Conservation (phyloP, 805 yeast species). For the Saccharomycodes ludwigii region DNA sequence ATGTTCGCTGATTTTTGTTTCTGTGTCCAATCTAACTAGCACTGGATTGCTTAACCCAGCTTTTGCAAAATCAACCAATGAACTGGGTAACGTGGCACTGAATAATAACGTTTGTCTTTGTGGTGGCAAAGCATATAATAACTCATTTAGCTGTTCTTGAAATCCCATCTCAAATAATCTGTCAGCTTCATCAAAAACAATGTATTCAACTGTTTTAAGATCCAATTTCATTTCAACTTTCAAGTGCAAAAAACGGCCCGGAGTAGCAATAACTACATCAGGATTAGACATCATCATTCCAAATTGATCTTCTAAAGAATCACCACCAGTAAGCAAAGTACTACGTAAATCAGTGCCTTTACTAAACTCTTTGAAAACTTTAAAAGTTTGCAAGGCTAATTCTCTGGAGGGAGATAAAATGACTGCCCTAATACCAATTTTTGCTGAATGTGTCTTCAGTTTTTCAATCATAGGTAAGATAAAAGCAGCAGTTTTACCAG, state of each 20-base stretch:
- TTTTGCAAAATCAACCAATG: conserved; percentile 91
- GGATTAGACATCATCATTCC: conserved; percentile 88
- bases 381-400: conserved; percentile 84
- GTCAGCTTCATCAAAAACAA: conserved; percentile 96
- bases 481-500: conserved; percentile 98
- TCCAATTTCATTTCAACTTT: conserved; percentile 92
- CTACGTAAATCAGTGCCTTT: conserved; percentile 74
- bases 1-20: conserved; percentile 78
- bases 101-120: conserved; percentile 80
- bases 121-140: conserved; percentile 71
- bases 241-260: conserved; percentile 92
- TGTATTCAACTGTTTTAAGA: conserved; percentile 70
- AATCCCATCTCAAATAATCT: conserved; percentile 94
- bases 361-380: conserved; percentile 79
- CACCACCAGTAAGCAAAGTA: conserved; percentile 89
- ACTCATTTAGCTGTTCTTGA: conserved; percentile 82
- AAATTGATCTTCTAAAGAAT: conserved; percentile 94
- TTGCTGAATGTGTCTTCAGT: conserved; percentile 71
- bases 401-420: conserved; percentile 93
- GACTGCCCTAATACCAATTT: conserved; percentile 79
- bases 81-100: conserved; percentile 88
- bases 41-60: conserved; percentile 93
- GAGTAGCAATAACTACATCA: conserved; percentile 91
- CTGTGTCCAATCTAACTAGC: conserved; percentile 86
- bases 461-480: conserved; percentile 81